Evolutionary conservation across 306 rosid genomes (phyloP), one percentile per base, ranked within the genome.

Genomic region (Prunus salicina): DNA sequence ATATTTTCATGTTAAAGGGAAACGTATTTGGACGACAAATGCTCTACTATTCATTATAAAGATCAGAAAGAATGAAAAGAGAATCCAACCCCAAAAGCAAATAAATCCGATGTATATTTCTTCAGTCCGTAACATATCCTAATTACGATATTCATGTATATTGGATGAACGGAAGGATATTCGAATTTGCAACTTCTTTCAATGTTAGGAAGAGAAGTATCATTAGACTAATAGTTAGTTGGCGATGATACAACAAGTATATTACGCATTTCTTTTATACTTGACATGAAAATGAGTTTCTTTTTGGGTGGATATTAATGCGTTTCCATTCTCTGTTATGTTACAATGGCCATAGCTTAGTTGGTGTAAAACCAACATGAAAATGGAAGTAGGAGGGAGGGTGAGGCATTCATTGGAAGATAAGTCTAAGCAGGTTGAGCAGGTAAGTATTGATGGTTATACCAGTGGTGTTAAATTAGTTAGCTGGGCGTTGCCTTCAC

Each of bases 11-110:
- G 69, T 69, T 45, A 45, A 5, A 43, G 25, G 22, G 32, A 19
- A 64, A 78, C 53, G 89, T 58, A 85, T 71, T 3, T 72, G 76
- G 82, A 85, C 86, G 78, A n/a, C 8, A 73, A 38, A 22, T 46
- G 66, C 43, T 64, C 30, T 6, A 52, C 6, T 52, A 52, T 82
- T 60, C 89, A 73, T 80, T 25, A 11, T 9, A 34, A n/a, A 28
- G 10, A 43, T 43, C 2, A 25, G 4, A 45, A 51, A 51, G 28
- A 67, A 22, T 2, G 55, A 32, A 27, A 56, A 64, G 27, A 64
- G 72, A 80, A 73, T 72, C 74, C 72, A 41, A 25, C 14, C 57
- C 49, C 84, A 64, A 76, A 82, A 67, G 69, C 56, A 66, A 72
- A 77, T 56, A 25, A 52, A 57, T 65, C 52, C 46, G 41, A 10